Conservation (phyloP, 129 eudicot genomes). For the Sambucus nigra region DNA sequence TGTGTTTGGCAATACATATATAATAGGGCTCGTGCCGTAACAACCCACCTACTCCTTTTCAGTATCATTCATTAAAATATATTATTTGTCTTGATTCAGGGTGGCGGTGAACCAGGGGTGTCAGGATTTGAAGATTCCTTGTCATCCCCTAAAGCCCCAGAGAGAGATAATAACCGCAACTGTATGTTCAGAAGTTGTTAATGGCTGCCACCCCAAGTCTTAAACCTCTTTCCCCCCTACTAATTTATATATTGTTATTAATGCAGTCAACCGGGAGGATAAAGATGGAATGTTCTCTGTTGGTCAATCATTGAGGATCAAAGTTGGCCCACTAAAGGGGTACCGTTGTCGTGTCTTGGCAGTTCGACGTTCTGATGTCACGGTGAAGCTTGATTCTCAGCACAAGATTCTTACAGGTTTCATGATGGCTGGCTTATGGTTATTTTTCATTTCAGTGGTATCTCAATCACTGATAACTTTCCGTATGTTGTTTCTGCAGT, state of each 20-base stretch:
- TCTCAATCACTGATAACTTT: slow-evolving; percentile 3
- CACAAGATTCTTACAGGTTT: slow-evolving; percentile 79
- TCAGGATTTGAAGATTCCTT: slow-evolving; percentile 52
- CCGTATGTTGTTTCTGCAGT: slow-evolving; percentile 32
- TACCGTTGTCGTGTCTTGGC: slow-evolving; percentile 82
- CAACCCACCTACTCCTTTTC: neutral
- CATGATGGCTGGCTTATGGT: neutral
- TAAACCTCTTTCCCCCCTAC: neutral
- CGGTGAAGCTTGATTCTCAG: slow-evolving; percentile 90
- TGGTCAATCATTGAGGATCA: slow-evolving; percentile 77
- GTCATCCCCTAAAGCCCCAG: slow-evolving; percentile 70
- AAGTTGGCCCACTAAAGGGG: slow-evolving; percentile 87
- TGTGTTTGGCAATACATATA: slow-evolving; percentile 7
- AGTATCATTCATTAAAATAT: neutral
- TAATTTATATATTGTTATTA: neutral
- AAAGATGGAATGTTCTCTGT: slow-evolving; percentile 50
- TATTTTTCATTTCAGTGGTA: slow-evolving; percentile 3
- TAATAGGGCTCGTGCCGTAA: neutral
- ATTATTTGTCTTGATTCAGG: slow-evolving; percentile 20
- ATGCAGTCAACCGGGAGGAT: slow-evolving; percentile 44
- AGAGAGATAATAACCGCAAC: neutral
- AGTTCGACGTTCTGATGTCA: slow-evolving; percentile 68
- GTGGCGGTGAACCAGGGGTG: slow-evolving; percentile 42
- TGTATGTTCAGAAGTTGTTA: too few relatives aligned
- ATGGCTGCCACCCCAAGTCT: too few relatives aligned